phyloP scores from a whole-genome alignment of 352 stramenopile species.

The Pythium dissotocum region DNA sequence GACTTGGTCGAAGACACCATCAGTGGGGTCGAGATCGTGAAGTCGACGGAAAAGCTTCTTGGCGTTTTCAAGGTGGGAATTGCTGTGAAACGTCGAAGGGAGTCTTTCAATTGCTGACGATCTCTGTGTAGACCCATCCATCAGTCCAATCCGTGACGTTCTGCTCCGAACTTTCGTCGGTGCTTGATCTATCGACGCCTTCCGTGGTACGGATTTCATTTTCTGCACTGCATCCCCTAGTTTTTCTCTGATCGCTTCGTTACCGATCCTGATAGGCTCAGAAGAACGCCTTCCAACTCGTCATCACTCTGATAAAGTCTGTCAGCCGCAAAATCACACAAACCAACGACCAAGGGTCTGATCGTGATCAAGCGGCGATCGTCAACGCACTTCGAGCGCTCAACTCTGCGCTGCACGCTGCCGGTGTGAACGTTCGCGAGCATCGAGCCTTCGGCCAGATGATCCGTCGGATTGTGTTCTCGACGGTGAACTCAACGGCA shows the following conservation, averaged over 20 bases:
- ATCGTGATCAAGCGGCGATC: conserved; percentile 60
- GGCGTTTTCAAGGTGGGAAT: conserved; percentile 71
- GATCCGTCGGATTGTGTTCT: conserved; percentile 74
- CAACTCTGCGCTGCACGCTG: conserved; percentile 69
- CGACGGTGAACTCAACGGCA: conserved; percentile 63
- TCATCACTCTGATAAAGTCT: conserved; percentile 75
- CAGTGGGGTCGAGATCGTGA: conserved; percentile 65
- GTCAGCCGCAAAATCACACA: conserved; percentile 53
- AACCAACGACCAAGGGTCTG: conserved; percentile 33
- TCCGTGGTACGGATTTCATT: conserved; percentile 26
- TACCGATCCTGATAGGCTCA: conserved; percentile 40
- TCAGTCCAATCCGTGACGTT: conserved; percentile 74
- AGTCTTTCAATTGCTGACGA: neutral
- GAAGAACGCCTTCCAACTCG: conserved; percentile 68
- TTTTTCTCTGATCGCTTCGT: neutral
- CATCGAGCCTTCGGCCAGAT: conserved; percentile 72
- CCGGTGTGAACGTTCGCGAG: conserved; percentile 46
- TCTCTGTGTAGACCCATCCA: conserved; percentile 44
- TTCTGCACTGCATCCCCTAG: neutral
- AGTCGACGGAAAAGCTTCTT: conserved; percentile 61
- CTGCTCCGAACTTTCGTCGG: conserved; percentile 47
- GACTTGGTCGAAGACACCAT: conserved; percentile 64
- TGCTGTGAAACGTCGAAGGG: neutral
- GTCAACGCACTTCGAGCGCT: conserved; percentile 68
- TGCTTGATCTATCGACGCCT: conserved; percentile 41